Conservation (phyloP, 345 rosid species). For the Brassica incana region DNA sequence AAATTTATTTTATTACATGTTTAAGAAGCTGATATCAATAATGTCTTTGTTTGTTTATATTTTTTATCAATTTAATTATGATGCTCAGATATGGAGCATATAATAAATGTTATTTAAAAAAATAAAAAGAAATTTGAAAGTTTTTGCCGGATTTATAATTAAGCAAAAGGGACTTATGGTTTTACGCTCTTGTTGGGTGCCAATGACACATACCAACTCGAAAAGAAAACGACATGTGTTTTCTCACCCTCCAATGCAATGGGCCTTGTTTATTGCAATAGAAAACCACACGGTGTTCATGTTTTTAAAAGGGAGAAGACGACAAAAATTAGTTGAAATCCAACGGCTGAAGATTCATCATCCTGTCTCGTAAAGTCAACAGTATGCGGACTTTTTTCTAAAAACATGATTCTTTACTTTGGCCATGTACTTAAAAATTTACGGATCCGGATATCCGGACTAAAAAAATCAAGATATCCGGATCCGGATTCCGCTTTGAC, state of each 20-base stretch:
- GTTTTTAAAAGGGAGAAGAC: slow-evolving; percentile 11
- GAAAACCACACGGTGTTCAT: slow-evolving; percentile 39
- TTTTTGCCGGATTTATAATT: slow-evolving; percentile 26
- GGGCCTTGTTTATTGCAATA: slow-evolving; percentile 36
- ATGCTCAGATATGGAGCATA: not conserved
- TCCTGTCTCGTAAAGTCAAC: slow-evolving; percentile 33
- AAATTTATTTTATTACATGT: not conserved
- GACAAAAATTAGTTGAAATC: slow-evolving; percentile 33
- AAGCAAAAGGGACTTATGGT: slow-evolving; percentile 45
- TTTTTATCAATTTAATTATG: not conserved
- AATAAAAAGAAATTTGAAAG: not conserved
- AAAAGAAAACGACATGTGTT: slow-evolving; percentile 43
- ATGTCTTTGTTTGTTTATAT: not conserved
- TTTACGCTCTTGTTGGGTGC: slow-evolving; percentile 41
- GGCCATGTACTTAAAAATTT: slow-evolving; percentile 15
- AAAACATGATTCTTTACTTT: slow-evolving; percentile 12
- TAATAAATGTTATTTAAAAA: not conserved
- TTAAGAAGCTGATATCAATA: not conserved
- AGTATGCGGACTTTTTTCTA: not conserved
- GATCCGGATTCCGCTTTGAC: too few relatives aligned
- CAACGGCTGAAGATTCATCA: slow-evolving; percentile 29
- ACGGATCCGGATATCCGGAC: too few relatives aligned
- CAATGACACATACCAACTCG: slow-evolving; percentile 45
- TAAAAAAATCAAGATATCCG: too few relatives aligned
- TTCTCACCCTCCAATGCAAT: slow-evolving; percentile 26